Conservation (phyloP, 345 rosid genomes). For the Cardamine resedifolia region DNA sequence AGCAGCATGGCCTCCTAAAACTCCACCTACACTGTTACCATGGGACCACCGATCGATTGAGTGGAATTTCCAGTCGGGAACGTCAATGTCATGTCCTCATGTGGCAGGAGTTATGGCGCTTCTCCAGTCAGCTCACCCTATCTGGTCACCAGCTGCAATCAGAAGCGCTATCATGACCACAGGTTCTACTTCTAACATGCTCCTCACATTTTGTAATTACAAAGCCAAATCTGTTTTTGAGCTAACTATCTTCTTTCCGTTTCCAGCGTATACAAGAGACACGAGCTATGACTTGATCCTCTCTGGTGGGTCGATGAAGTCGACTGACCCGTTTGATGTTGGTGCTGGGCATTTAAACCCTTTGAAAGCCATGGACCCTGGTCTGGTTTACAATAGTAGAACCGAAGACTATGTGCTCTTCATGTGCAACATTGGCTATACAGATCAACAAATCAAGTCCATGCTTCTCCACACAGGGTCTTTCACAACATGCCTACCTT, state of each 20-base stretch:
- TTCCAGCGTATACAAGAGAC: conserved; percentile 26
- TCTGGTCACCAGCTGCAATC: conserved; percentile 74
- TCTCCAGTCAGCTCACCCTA: conserved; percentile 59
- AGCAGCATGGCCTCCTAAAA: conserved; percentile 74
- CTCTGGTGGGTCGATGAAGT: conserved; percentile 34
- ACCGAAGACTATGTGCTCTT: conserved; percentile 54
- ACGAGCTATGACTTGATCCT: conserved; percentile 19
- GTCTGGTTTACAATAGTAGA: conserved; percentile 59
- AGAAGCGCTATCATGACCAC: conserved; percentile 79
- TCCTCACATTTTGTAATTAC: neutral
- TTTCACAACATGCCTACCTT: conserved; percentile 10
- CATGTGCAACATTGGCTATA: conserved; percentile 65
- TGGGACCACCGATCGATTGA: conserved; percentile 37
- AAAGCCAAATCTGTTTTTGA: neutral
- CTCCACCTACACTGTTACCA: conserved; percentile 44
- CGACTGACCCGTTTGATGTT: conserved; percentile 51
- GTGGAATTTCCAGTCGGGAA: conserved; percentile 73
- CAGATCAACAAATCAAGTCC: conserved; percentile 21
- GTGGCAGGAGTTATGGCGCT: conserved; percentile 66
- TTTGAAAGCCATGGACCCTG: conserved; percentile 62
- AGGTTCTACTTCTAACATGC: conserved; percentile 34
- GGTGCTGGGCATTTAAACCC: conserved; percentile 74
- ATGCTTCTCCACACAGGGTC: conserved; percentile 18
- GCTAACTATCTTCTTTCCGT: neutral
- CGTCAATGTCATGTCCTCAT: conserved; percentile 81